phyloP scores from a whole-genome alignment of 805 yeast species.

The Wickerhamiella alocasiicola region DNA sequence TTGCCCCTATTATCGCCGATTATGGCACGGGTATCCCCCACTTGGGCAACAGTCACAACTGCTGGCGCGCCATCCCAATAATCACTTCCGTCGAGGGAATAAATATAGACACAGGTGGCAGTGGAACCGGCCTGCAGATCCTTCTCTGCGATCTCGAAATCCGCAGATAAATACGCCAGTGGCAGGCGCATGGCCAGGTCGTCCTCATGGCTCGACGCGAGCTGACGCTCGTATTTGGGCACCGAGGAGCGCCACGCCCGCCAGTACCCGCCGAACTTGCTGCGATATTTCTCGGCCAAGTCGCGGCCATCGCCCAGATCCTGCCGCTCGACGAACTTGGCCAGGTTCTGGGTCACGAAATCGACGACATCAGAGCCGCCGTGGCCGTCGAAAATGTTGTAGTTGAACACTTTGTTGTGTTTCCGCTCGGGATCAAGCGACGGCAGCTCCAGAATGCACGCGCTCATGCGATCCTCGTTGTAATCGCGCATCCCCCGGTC shows the following conservation, averaged over 20 bases:
- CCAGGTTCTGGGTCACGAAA: constrained; percentile 44
- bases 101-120: constrained; percentile 51
- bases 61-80: constrained; percentile 59
- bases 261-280: constrained; percentile 76
- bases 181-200: constrained; percentile 52
- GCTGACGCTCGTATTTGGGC: constrained; percentile 26
- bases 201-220: constrained; percentile 29
- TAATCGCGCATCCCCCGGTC: constrained; percentile 61
- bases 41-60: constrained; percentile 67
- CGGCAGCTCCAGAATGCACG: constrained; percentile 45
- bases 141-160: constrained; percentile 37
- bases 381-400: constrained; percentile 85
- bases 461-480: constrained; percentile 74
- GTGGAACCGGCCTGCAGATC: constrained; percentile 46
- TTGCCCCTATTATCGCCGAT: constrained; percentile 71
- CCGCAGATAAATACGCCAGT: constrained; percentile 52
- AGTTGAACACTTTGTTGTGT: constrained; percentile 42
- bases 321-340: constrained; percentile 37
- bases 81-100: constrained; percentile 31
- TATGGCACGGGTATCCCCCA: constrained; percentile 84
- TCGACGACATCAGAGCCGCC: constrained; percentile 72
- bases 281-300: constrained; percentile 42
- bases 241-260: constrained; percentile 48
- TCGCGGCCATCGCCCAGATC: constrained; percentile 31
- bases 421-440: constrained; percentile 13